Evolutionary conservation across 345 rosid species (phyloP).

Genomic region (Acer negundo): DNA sequence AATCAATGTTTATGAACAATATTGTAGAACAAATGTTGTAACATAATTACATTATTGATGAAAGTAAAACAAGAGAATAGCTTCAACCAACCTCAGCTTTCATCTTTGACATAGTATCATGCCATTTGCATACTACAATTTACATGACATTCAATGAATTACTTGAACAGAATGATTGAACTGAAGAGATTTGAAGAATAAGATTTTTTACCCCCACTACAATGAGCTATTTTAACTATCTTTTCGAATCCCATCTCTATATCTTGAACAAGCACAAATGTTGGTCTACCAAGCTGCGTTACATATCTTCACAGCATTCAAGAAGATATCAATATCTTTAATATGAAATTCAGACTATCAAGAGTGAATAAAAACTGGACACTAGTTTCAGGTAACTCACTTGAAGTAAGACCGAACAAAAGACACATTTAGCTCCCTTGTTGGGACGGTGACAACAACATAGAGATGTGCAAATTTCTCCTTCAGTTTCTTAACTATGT

Average conservation of each 20-base stretch:
- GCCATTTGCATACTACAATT: no score
- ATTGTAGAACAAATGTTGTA: not conserved
- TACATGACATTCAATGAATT: not conserved
- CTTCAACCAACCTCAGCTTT: no score
- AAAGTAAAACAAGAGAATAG: no score
- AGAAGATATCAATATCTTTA: not conserved
- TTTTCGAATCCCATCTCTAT: constrained; percentile 94
- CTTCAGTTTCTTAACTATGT: constrained; percentile 68
- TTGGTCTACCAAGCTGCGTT: constrained; percentile 86
- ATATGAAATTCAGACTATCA: not conserved
- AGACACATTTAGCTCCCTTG: constrained; percentile 65
- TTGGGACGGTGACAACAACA: constrained; percentile 60
- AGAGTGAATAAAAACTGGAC: not conserved
- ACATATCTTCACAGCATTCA: constrained; percentile 45
- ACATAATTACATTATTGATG: no score
- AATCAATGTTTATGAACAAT: not conserved
- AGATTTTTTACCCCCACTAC: constrained; percentile 72
- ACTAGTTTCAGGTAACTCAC: constrained; percentile 44
- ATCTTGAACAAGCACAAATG: constrained; percentile 78
- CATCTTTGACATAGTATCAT: no score
- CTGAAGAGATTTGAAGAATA: no score
- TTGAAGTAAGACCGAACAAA: constrained; percentile 76
- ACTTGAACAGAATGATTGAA: no score
- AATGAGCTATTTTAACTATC: constrained; percentile 80
- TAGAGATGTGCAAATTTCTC: constrained; percentile 74